phyloP scores from a whole-genome alignment of 192 early-diverging fungal genomes.

The Backusella liffmaniae region DNA sequence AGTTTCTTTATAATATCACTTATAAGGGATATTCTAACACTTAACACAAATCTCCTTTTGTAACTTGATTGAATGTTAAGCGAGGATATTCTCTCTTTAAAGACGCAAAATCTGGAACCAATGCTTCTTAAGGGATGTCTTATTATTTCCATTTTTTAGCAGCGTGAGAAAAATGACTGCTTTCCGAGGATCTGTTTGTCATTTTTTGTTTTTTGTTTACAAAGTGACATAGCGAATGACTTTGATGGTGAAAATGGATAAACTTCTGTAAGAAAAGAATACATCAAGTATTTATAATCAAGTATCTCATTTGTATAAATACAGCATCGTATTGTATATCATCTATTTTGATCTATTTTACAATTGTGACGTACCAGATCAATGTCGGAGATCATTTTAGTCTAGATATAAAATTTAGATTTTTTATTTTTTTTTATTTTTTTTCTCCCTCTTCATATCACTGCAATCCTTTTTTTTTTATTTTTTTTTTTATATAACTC shows the following conservation, averaged over 20 bases:
- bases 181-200: background rate
- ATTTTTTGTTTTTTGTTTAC: background rate
- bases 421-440: background rate
- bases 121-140: background rate
- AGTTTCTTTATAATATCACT: background rate
- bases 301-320: background rate
- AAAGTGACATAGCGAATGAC: background rate
- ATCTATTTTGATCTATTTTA: background rate
- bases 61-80: background rate
- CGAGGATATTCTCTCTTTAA: background rate
- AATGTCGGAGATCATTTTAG: constrained; percentile 2
- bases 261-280: background rate
- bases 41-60: background rate
- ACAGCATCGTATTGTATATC: background rate
- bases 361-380: background rate
- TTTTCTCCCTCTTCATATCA: background rate
- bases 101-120: background rate
- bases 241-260: background rate
- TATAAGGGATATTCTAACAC: background rate
- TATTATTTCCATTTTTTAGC: constrained; percentile 1
- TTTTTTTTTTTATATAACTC: background rate
- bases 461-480: background rate
- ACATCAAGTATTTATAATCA: background rate
- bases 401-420: background rate
- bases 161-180: constrained; percentile 6